Conservation (phyloP, 2,329 filamentous ascomycete species). For the Cylindrodendrum hubeiense region DNA sequence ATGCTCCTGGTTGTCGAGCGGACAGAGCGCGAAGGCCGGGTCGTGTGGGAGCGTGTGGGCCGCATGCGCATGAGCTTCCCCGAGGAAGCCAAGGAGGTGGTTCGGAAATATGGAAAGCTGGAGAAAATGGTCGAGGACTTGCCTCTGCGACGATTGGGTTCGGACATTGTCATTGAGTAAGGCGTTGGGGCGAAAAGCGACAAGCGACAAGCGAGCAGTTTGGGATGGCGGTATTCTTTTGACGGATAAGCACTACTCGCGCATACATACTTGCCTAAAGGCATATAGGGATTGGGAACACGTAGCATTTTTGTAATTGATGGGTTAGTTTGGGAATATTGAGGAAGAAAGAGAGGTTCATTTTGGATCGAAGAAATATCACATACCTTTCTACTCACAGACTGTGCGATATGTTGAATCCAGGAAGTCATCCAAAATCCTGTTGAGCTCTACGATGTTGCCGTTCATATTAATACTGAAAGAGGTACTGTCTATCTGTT, state of each 20-base stretch:
- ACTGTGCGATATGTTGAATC: no score
- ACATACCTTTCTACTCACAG: no score
- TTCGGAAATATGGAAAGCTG: conserved; percentile 45
- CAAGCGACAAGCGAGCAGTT: neutral
- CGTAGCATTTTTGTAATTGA: conserved; percentile 19
- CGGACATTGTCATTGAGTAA: conserved; percentile 51
- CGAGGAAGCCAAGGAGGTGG: conserved; percentile 49
- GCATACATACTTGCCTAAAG: neutral
- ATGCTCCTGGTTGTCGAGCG: conserved; percentile 51
- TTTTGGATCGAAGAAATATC: no score
- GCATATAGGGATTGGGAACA: neutral
- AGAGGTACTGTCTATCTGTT: conserved; percentile 36
- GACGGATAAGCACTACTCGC: neutral
- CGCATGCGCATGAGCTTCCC: conserved; percentile 52
- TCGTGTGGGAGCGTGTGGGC: conserved; percentile 50
- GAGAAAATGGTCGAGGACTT: conserved; percentile 49
- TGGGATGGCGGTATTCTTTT: conserved; percentile 3
- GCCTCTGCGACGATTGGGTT: conserved; percentile 48
- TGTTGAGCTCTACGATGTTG: conserved; percentile 48
- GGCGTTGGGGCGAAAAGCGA: neutral
- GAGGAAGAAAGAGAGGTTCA: neutral
- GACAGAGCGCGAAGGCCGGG: conserved; percentile 28
- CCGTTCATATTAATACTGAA: conserved; percentile 48
- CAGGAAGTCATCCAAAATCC: conserved; percentile 51
- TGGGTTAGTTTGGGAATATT: neutral